phyloP scores from a whole-genome alignment of 192 early-diverging fungal species.

The Coemansia sp. region DNA sequence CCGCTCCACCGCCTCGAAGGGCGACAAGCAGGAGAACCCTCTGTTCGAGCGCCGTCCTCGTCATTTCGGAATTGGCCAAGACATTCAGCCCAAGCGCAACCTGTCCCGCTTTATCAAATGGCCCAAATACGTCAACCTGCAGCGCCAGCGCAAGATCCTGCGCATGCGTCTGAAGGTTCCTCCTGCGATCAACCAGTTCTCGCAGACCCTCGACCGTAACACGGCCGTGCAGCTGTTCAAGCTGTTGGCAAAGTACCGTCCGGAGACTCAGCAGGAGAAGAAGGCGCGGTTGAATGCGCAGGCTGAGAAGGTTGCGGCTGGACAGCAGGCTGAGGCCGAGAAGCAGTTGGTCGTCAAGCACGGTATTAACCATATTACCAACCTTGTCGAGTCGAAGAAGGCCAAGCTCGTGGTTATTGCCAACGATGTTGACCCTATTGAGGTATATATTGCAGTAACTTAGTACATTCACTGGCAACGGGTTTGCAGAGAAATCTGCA shows the following conservation, averaged over 20 bases:
- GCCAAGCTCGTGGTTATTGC: slow-evolving; percentile 98
- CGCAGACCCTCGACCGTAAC: slow-evolving; percentile 97
- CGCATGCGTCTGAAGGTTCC: slow-evolving; percentile 99
- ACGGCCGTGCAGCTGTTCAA: slow-evolving; percentile 98
- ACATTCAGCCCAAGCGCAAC: slow-evolving; percentile 94
- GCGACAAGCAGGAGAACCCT: slow-evolving; percentile 74
- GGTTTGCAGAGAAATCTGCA: background rate
- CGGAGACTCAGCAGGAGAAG: slow-evolving; percentile 97
- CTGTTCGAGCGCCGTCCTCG: slow-evolving; percentile 91
- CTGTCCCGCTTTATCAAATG: slow-evolving; percentile 97
- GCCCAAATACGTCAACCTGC: slow-evolving; percentile 98
- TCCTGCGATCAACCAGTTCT: slow-evolving; percentile 99
- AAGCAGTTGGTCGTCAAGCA: slow-evolving; percentile 98
- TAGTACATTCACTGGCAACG: slow-evolving; percentile 19
- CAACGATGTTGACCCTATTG: slow-evolving; percentile 99
- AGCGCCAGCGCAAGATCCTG: slow-evolving; percentile 98
- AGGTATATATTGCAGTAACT: slow-evolving; percentile 54
- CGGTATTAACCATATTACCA: slow-evolving; percentile 99
- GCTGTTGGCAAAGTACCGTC: slow-evolving; percentile 98
- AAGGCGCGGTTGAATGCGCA: slow-evolving; percentile 83
- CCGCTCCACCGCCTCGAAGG: slow-evolving; percentile 66
- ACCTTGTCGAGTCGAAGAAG: slow-evolving; percentile 98
- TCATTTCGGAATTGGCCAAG: slow-evolving; percentile 97
- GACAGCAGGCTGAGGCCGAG: slow-evolving; percentile 84
- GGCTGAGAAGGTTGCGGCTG: slow-evolving; percentile 87